Conservation (phyloP, 768 basidiomycete genomes). For the Rhodotorula graminis region DNA sequence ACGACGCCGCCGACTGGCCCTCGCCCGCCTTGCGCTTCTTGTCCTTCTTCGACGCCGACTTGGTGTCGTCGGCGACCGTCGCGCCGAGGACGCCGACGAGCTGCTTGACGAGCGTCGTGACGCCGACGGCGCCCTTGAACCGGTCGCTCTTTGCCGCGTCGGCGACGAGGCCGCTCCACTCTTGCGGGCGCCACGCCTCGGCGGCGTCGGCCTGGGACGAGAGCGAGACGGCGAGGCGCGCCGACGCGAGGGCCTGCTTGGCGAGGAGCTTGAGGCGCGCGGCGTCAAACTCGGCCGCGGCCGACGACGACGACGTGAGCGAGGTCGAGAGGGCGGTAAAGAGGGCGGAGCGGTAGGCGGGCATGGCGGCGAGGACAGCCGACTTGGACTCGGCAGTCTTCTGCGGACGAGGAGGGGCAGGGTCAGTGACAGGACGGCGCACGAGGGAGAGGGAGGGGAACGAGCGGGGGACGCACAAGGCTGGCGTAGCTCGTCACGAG, state of each 20-base stretch:
- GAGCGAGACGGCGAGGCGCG: constrained; percentile 62
- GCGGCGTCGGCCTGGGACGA: constrained; percentile 44
- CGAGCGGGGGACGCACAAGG: constrained; percentile 40
- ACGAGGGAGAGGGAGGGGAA: too few species aligned
- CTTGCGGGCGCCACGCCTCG: constrained; percentile 58
- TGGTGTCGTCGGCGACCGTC: constrained; percentile 33
- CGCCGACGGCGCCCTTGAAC: constrained; percentile 60
- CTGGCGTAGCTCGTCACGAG: constrained; percentile 58
- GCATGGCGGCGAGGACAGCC: constrained; percentile 34
- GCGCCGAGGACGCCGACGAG: constrained; percentile 49
- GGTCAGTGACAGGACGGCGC: background rate
- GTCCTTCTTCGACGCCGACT: constrained; percentile 26
- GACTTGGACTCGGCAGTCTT: constrained; percentile 22
- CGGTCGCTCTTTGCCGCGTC: constrained; percentile 55
- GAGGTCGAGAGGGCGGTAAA: constrained; percentile 55
- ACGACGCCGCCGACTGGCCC: background rate
- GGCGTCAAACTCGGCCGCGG: constrained; percentile 51
- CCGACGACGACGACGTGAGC: constrained; percentile 53
- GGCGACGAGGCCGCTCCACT: constrained; percentile 56
- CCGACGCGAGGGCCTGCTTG: constrained; percentile 61
- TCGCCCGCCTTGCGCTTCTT: constrained; percentile 31
- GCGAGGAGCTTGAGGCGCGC: constrained; percentile 72
- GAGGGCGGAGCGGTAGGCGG: constrained; percentile 55
- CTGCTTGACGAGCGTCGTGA: constrained; percentile 64
- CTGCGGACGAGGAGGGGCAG: background rate